Percentiles rank a stretch among this genome's conserved stretches.
phyloP scores from a whole-genome alignment of 306 rosid species.

The Vicia sativa region DNA sequence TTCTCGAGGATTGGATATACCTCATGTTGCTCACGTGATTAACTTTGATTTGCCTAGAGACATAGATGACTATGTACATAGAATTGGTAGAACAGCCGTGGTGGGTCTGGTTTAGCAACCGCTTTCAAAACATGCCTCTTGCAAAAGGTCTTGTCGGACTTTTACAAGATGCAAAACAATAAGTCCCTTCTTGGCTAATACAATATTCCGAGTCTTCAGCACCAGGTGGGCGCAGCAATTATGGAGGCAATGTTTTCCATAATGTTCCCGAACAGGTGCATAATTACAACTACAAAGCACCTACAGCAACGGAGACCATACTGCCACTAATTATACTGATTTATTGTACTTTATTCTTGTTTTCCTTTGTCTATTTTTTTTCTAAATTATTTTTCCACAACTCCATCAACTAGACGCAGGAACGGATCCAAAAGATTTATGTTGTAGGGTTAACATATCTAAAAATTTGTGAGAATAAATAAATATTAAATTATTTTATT shows the following conservation, averaged over 20 bases:
- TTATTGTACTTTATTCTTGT: too few relatives aligned
- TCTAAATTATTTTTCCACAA: too few relatives aligned
- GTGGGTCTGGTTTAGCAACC: conserved; percentile 83
- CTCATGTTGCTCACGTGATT: conserved; percentile 75
- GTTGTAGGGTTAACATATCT: too few relatives aligned
- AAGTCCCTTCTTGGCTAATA: conserved; percentile 69
- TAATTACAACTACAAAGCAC: conserved; percentile 24
- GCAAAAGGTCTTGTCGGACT: conserved; percentile 62
- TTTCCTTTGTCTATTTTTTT: too few relatives aligned
- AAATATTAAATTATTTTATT: too few relatives aligned
- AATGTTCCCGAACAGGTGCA: not conserved
- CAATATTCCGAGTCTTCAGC: conserved; percentile 49
- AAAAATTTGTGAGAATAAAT: too few relatives aligned
- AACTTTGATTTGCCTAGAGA: conserved; percentile 79
- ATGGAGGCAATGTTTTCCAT: not conserved
- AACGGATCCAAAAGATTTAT: too few relatives aligned
- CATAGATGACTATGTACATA: conserved; percentile 76
- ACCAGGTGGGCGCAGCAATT: conserved; percentile 31
- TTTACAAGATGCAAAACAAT: conserved; percentile 72
- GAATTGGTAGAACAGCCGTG: conserved; percentile 86
- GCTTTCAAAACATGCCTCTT: conserved; percentile 65
- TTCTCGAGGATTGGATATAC: conserved; percentile 79
- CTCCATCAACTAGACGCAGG: too few relatives aligned
- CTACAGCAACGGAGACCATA: conserved; percentile 35
- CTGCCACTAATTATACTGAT: conserved; percentile 15